Evolutionary conservation across 2,329 filamentous ascomycete genomes (phyloP).

Genomic region (Alternaria sp.): DNA sequence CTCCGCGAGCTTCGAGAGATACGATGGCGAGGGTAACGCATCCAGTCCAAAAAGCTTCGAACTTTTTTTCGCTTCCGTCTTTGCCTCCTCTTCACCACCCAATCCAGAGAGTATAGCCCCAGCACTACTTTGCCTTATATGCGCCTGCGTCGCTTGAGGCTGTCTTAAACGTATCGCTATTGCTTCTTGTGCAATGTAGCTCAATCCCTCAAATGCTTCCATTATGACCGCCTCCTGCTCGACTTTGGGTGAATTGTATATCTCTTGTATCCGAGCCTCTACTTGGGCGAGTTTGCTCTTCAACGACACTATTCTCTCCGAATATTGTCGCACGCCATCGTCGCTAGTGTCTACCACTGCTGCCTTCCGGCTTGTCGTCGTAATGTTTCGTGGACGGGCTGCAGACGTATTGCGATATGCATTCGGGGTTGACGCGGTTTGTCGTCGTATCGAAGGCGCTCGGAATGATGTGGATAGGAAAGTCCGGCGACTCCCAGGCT

Average conservation of each 20-base stretch:
- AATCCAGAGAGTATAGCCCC: conserved; percentile 45
- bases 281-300: conserved; percentile 34
- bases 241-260: conserved; percentile 40
- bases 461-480: conserved; percentile 36
- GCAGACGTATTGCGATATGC: background rate
- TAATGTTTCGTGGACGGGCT: conserved; percentile 25
- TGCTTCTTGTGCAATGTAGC: conserved; percentile 34
- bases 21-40: conserved; percentile 40
- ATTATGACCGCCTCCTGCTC: conserved; percentile 35
- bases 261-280: conserved; percentile 36
- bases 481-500: conserved; percentile 39
- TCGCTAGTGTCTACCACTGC: conserved; percentile 24
- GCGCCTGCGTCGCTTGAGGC: conserved; percentile 29
- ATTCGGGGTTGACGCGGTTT: conserved; percentile 16
- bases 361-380: conserved; percentile 25
- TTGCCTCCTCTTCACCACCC: conserved; percentile 28
- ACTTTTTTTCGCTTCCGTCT: conserved; percentile 12
- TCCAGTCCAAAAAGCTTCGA: conserved; percentile 25
- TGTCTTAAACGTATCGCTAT: conserved; percentile 41
- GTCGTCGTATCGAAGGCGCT: conserved; percentile 37
- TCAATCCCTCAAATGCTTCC: conserved; percentile 32
- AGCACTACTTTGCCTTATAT: conserved; percentile 43
- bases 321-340: conserved; percentile 23
- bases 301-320: conserved; percentile 31
- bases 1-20: conserved; percentile 67